Evolutionary conservation across 208 protist species (phyloP), one percentile per base, ranked within the genome.

Genomic region (Crithidia thermophila): DNA sequence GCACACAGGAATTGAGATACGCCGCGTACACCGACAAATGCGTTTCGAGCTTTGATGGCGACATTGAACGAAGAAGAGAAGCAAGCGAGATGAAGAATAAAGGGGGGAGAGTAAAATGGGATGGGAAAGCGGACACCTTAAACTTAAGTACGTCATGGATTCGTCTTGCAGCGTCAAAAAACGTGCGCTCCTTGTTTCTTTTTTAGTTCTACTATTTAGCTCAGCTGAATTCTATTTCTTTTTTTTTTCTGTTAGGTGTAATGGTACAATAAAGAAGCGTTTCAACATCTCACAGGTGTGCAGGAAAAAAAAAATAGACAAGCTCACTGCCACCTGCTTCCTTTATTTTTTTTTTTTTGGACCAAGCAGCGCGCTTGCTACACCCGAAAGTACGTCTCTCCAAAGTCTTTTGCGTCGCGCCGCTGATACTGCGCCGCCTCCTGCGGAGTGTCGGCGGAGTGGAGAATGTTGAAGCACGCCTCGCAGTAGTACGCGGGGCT

Each of bases 401-500:
- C 74, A 27, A 59, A 58, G 31, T 77, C 53, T 34, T 45, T 37
- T 14, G 60, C 66, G 39, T 43, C 68, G 9, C 84, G 62, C 23
- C 80, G 79, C 37, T 85, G 42, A 37, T 84, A 90, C 47, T 64
- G 39, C 34, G 52, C 11, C 9, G 82, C 75, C 39, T 85, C 83
- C 46, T 86, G 75, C 10, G 66, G 76, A 37, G 57, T 82, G 28
- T 86, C 80, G 16, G 62, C 18, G 18, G 77, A 65, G 72, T 93
- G 86, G 20, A 95, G 66, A 11, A 91, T 42, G 43, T 86, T 74
- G 73, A 80, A 91, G 63, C 90, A 95, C 27, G 81, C 72, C 28
- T 67, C 68, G 42, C 90, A 95, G 73, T 93, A 95, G 34, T 67
- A 61, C 6, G 81, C 55, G 11, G 85, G 80, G 21, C 57, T 77